These are phyloP conservation scores for Ceratobasidium papillatum DNA, from an alignment of 1,284 basidiomycete genomes.

Conservation along the genomic window DNA sequence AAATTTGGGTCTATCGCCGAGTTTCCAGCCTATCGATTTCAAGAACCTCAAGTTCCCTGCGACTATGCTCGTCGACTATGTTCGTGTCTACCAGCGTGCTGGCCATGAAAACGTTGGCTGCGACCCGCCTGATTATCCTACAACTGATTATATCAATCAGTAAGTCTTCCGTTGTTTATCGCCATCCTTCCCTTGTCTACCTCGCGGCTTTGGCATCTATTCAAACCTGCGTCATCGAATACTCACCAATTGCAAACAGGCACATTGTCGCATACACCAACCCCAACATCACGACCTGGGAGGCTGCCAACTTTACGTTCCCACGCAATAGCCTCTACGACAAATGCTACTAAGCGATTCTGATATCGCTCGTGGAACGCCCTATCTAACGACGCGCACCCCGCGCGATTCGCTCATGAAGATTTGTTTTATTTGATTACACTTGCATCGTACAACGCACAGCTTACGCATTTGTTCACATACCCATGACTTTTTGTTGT, in stretches of 20 bases:
- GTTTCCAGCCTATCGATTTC: slow-evolving; percentile 75
- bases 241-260: slow-evolving; percentile 51
- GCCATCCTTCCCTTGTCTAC: neutral
- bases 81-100: slow-evolving; percentile 77
- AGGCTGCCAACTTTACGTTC: slow-evolving; percentile 68
- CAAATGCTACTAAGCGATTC: slow-evolving; percentile 57
- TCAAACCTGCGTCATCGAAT: neutral
- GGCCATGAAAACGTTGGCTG: slow-evolving; percentile 65
- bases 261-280: slow-evolving; percentile 73
- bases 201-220: neutral
- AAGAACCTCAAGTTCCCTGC: slow-evolving; percentile 71
- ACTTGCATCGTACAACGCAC: slow-evolving; percentile 23
- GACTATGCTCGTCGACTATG: slow-evolving; percentile 77
- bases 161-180: slow-evolving; percentile 34
- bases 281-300: slow-evolving; percentile 79
- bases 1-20: slow-evolving; percentile 75
- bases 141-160: slow-evolving; percentile 64
- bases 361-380: neutral
- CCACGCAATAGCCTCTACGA: slow-evolving; percentile 70
- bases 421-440: slow-evolving; percentile 22
- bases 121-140: slow-evolving; percentile 69
- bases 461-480: slow-evolving; percentile 33
- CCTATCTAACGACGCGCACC: slow-evolving; percentile 8
- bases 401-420: slow-evolving; percentile 20
- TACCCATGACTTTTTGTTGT: slow-evolving; percentile 12